Evolutionary conservation across 2,329 filamentous ascomycete genomes (phyloP).

Genomic region (Trichoderma endophyticum): DNA sequence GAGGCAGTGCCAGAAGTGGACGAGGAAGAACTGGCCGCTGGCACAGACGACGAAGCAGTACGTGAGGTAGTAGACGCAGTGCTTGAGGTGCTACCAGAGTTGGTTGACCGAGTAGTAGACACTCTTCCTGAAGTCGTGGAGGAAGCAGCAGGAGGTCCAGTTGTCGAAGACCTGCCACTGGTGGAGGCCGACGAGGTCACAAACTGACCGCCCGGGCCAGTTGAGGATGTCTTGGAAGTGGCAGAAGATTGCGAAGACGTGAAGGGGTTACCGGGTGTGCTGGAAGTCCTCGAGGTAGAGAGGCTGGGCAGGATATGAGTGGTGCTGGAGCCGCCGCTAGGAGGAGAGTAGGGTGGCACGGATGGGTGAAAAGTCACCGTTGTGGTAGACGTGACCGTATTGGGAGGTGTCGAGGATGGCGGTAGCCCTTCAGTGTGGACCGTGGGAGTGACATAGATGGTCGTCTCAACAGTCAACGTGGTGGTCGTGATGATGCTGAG

Average conservation of each 20-base stretch:
- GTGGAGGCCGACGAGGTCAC: neutral
- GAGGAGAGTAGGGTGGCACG: neutral
- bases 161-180: neutral
- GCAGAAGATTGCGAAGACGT: neutral
- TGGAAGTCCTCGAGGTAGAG: neutral
- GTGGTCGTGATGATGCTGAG: constrained; percentile 13
- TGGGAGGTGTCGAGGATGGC: neutral
- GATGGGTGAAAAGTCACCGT: neutral
- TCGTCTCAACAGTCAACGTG: constrained; percentile 34
- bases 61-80: neutral
- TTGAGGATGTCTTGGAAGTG: neutral
- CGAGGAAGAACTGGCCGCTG: neutral
- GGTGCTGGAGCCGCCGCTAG: neutral
- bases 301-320: neutral
- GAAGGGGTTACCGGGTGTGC: neutral
- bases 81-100: neutral
- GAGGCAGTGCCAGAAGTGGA: neutral
- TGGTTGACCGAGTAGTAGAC: neutral
- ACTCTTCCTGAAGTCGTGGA: neutral
- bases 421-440: neutral
- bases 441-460: constrained; percentile 31
- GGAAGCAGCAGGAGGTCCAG: neutral
- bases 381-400: neutral
- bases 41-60: neutral
- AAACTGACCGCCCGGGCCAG: neutral